Base-by-base conservation (phyloP, 140 eudicot genomes). In the Flaveria floridana region DNA sequence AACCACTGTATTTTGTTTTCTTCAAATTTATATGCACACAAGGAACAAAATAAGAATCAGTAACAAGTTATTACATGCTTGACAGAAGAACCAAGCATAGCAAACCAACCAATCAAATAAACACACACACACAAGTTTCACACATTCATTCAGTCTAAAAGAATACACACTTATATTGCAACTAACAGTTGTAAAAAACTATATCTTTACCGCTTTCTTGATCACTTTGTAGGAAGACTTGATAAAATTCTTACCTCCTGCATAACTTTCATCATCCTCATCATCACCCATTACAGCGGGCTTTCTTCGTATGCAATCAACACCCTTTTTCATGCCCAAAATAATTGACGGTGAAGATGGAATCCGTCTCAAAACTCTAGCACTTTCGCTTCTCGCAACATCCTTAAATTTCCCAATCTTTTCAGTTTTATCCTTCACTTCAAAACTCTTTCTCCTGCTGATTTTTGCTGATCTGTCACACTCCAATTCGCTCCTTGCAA, bases 261-360 rank as follows among this genome's bases (percentile, higher is more conserved):
- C 82, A 68, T 15, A 53, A 26, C 73, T 48, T 57, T 85, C 87
- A 44, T 52, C 82, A 62, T 91, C 95, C 21, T 87, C 95, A 71
- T 93, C 91, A 63, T 88, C 96, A 25, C 87, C 83, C 0, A 80
- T 76, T 1, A 93, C 98, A 13, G 65, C 75, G 0, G 96, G 96
- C 76, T 88, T 93, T 82, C 83, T 85, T 69, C 95, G 72, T 0
- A 92, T 89, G 86, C 96, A 89, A 80, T 92, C 98, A 47, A 92
- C 98, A 1, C 96, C 91, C 73, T 92, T 92, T 74, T 80, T 93
- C 98, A 92, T 92, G 59, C 96, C 92, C 80, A 93, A 44, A 42
- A 93, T 82, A 20, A 88, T 82, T 30, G 98, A 90, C 0, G 98
- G 98, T 51, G 98, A 93, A 71, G 98, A 90, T 41, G 98, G 98